Evolutionary conservation across 768 basidiomycete species (phyloP).

Genomic region (Lepiota venenata): DNA sequence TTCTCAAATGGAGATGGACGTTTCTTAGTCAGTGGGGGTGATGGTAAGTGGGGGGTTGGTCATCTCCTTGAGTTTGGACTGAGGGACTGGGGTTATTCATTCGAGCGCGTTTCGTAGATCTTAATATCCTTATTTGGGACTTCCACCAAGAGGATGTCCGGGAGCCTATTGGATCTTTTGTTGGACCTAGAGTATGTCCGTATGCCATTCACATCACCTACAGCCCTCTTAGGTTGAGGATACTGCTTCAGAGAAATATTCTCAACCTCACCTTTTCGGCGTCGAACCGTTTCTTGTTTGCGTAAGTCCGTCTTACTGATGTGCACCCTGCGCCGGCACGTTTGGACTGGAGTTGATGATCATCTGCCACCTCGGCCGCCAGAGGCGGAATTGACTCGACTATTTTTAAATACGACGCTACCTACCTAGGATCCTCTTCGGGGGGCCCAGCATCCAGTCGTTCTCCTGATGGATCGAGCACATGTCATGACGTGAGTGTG

Average conservation of each 20-base stretch:
- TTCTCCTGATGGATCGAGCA: slow-evolving; percentile 15
- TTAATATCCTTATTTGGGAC: slow-evolving; percentile 59
- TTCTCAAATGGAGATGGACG: slow-evolving; percentile 60
- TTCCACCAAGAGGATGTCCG: slow-evolving; percentile 56
- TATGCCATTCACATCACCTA: neutral
- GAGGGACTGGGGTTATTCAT: neutral
- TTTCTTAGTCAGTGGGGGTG: slow-evolving; percentile 68
- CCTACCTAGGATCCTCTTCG: slow-evolving; percentile 27
- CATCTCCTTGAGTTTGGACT: neutral
- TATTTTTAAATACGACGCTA: slow-evolving; percentile 52
- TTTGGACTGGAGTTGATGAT: slow-evolving; percentile 3
- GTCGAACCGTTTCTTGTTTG: slow-evolving; percentile 57
- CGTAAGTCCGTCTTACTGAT: slow-evolving; percentile 40
- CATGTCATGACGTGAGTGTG: slow-evolving; percentile 18
- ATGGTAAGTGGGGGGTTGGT: slow-evolving; percentile 40
- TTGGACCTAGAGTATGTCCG: slow-evolving; percentile 43
- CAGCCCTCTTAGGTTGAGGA: neutral
- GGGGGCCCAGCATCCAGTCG: slow-evolving; percentile 13
- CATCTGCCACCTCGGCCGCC: neutral
- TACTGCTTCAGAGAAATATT: slow-evolving; percentile 53
- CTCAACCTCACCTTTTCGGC: slow-evolving; percentile 72
- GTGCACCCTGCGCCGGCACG: slow-evolving; percentile 10
- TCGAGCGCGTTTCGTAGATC: slow-evolving; percentile 35
- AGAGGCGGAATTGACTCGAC: slow-evolving; percentile 56
- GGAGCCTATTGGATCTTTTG: slow-evolving; percentile 36